These are phyloP conservation scores for Immersiella caudata DNA, from an alignment of 495 filamentous ascomycete species.

Conservation along the genomic window DNA sequence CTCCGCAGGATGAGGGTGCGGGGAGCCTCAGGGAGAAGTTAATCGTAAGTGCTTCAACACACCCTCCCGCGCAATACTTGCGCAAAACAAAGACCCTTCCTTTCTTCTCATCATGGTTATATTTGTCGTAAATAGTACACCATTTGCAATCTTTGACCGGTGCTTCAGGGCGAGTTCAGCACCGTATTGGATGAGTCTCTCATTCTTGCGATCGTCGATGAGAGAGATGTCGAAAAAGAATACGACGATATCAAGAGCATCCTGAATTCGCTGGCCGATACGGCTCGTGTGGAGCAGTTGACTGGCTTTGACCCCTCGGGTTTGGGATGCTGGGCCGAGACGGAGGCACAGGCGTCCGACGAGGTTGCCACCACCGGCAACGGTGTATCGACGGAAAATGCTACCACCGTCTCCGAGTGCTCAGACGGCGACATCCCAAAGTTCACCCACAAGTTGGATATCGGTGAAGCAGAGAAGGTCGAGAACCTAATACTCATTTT, in stretches of 20 bases:
- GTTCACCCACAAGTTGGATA: conserved; percentile 46
- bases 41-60: conserved; percentile 20
- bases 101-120: neutral
- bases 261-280: conserved; percentile 61
- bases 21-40: conserved; percentile 9
- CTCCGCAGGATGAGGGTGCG: neutral
- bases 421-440: conserved; percentile 23
- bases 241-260: conserved; percentile 63
- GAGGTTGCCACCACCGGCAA: conserved; percentile 26
- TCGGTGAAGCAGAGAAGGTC: conserved; percentile 60
- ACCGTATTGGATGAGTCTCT: conserved; percentile 36
- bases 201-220: conserved; percentile 35
- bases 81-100: neutral
- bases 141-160: neutral
- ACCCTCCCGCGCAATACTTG: neutral
- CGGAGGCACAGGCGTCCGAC: conserved; percentile 21
- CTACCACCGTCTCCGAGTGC: conserved; percentile 33
- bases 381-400: conserved; percentile 26
- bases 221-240: conserved; percentile 65
- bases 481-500: conserved; percentile 68
- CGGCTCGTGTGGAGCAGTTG: conserved; percentile 65
- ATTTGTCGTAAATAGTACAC: neutral
- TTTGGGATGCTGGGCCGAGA: conserved; percentile 43
- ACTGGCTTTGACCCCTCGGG: conserved; percentile 80
- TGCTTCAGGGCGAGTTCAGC: conserved; percentile 34